These are phyloP conservation scores for Pholiota molesta DNA, from an alignment of 768 basidiomycete species.

Conservation along the genomic window DNA sequence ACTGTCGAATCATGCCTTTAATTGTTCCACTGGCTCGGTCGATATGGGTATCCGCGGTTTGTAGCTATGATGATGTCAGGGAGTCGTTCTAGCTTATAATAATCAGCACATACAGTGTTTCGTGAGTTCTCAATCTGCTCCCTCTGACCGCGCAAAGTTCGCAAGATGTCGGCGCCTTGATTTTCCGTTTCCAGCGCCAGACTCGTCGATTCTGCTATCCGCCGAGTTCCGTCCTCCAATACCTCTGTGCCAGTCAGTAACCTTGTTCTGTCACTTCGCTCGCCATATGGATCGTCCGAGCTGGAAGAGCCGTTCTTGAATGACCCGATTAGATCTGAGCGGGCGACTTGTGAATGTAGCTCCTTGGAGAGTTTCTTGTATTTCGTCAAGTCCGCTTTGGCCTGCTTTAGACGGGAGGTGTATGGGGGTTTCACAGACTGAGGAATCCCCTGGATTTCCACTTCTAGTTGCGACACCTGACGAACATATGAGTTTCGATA, in stretches of 20 bases:
- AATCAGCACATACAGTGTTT: conserved; percentile 62
- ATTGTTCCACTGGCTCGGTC: conserved; percentile 88
- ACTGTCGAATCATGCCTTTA: conserved; percentile 93
- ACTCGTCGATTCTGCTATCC: conserved; percentile 79
- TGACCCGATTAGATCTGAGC: conserved; percentile 61
- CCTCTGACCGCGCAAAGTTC: conserved; percentile 77
- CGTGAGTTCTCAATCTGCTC: conserved; percentile 91
- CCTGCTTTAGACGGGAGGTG: conserved; percentile 62
- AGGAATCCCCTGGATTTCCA: conserved; percentile 91
- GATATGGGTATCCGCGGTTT: conserved; percentile 80
- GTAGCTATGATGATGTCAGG: conserved; percentile 50
- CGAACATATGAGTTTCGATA: not conserved
- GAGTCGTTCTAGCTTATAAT: not conserved
- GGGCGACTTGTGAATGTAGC: conserved; percentile 61
- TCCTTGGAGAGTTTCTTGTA: conserved; percentile 83
- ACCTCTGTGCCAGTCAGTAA: conserved; percentile 72
- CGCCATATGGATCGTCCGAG: conserved; percentile 76
- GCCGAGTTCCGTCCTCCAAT: conserved; percentile 72
- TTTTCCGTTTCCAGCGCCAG: conserved; percentile 94
- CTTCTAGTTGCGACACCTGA: conserved; percentile 92
- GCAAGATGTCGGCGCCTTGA: conserved; percentile 86
- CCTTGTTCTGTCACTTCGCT: conserved; percentile 67
- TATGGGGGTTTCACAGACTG: conserved; percentile 78
- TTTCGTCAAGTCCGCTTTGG: conserved; percentile 70
- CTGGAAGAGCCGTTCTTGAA: conserved; percentile 22